A percentile compares a stretch with the other conserved stretches of the same genome.
These are phyloP conservation scores for Globisporangium splendens DNA, from an alignment of 352 stramenopile genomes.

Conservation along the genomic window DNA sequence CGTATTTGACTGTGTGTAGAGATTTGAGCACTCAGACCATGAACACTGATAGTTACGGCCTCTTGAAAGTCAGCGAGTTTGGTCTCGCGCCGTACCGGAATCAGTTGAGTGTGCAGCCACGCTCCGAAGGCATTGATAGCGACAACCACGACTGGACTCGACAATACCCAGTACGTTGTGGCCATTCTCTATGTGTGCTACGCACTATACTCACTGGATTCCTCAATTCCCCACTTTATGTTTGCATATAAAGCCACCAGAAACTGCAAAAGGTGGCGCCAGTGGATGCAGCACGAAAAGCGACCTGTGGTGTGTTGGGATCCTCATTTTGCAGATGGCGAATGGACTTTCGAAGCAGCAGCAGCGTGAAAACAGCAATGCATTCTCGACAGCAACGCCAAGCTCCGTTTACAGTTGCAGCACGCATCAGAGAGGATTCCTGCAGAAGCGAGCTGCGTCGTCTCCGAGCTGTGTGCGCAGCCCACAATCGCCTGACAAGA, in stretches of 20 bases:
- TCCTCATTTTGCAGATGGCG: slow-evolving; percentile 56
- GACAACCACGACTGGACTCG: slow-evolving; percentile 19
- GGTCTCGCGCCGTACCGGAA: slow-evolving; percentile 21
- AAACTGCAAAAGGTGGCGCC: slow-evolving; percentile 15
- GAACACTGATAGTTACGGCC: slow-evolving; percentile 58
- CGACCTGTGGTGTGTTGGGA: slow-evolving; percentile 55
- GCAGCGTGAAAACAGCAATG: slow-evolving; percentile 10
- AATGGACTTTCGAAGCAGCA: slow-evolving; percentile 9
- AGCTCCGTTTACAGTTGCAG: neutral
- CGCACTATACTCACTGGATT: neutral
- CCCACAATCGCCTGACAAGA: slow-evolving; percentile 1
- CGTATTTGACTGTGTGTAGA: slow-evolving; percentile 11
- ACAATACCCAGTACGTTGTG: slow-evolving; percentile 14
- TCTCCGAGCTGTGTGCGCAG: neutral
- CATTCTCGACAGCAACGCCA: neutral
- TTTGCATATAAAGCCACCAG: slow-evolving; percentile 19
- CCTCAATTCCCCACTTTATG: neutral
- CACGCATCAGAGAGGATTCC: neutral
- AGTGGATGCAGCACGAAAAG: slow-evolving; percentile 24
- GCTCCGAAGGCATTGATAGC: neutral
- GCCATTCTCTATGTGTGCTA: neutral
- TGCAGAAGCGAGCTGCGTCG: slow-evolving; percentile 5
- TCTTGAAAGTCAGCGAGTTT: slow-evolving; percentile 57
- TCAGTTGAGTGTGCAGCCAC: neutral
- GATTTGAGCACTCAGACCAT: slow-evolving; percentile 41